A percentile compares a stretch with the other conserved stretches of the same genome.
phyloP scores from a whole-genome alignment of 2,329 filamentous ascomycete species.

The Chrysosporium keratinophilum region DNA sequence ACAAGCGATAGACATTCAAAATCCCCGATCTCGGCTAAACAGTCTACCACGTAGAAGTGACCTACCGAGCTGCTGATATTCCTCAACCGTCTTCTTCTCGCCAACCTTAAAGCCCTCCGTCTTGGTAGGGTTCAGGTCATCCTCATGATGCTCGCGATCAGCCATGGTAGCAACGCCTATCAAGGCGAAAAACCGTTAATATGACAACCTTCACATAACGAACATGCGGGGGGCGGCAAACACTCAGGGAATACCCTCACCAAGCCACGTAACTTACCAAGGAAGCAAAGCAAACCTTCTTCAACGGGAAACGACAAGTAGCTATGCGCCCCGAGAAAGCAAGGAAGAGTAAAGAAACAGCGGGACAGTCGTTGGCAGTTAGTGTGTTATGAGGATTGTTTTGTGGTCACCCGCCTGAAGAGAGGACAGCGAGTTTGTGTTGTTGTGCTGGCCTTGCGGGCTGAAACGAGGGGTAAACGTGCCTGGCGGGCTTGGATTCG shows the following conservation, averaged over 20 bases:
- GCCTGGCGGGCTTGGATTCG: too few species aligned
- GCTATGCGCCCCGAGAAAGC: too few species aligned
- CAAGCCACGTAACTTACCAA: too few species aligned
- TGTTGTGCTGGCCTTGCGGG: neutral
- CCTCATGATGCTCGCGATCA: conserved; percentile 50
- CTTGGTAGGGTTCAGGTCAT: conserved; percentile 76
- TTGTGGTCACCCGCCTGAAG: neutral
- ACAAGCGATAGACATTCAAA: neutral
- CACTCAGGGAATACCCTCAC: neutral
- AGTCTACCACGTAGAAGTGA: neutral
- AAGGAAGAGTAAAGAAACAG: neutral
- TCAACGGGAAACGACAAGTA: too few species aligned
- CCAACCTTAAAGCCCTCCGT: conserved; percentile 97
- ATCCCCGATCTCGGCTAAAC: neutral
- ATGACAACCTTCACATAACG: neutral
- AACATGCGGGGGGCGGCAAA: neutral
- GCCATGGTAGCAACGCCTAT: conserved; percentile 46
- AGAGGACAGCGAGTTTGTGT: neutral
- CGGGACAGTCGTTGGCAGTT: neutral
- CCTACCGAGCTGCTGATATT: conserved; percentile 89
- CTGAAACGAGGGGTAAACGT: conserved; percentile 8
- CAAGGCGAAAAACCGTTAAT: neutral
- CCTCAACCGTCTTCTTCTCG: conserved; percentile 94
- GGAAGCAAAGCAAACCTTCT: too few species aligned
- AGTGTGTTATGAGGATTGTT: too few species aligned